Evolutionary conservation across 192 early-diverging fungal species (phyloP).

Genomic region (Umbelopsis sp.): DNA sequence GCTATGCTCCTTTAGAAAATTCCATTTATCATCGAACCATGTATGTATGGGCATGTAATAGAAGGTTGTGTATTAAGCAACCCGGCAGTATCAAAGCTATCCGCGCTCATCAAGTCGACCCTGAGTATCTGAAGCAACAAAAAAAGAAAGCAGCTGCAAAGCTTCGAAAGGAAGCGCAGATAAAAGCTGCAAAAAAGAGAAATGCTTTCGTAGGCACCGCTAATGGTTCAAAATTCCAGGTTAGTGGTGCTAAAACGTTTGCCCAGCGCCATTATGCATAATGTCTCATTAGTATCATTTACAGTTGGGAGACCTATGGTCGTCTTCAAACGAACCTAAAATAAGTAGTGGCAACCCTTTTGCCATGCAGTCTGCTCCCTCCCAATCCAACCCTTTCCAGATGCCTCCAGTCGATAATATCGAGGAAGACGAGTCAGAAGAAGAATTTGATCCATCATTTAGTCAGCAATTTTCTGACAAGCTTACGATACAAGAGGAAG

Average conservation of each 20-base stretch:
- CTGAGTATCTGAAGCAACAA: constrained; percentile 61
- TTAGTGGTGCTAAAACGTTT: neutral
- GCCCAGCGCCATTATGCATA: no score
- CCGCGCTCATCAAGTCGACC: constrained; percentile 66
- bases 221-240: constrained; percentile 16
- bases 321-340: neutral
- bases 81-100: constrained; percentile 58
- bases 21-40: constrained; percentile 74
- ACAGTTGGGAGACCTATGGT: constrained; percentile 18
- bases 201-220: constrained; percentile 5
- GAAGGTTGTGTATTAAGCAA: constrained; percentile 70
- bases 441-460: constrained; percentile 9
- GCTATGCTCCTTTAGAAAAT: constrained; percentile 71
- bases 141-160: constrained; percentile 44
- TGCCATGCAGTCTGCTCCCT: neutral
- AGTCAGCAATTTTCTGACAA: constrained; percentile 24
- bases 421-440: neutral
- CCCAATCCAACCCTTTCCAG: neutral
- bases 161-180: constrained; percentile 21
- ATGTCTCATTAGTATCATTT: no score
- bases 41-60: constrained; percentile 84
- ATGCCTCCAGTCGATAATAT: neutral
- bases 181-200: constrained; percentile 13
- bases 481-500: constrained; percentile 20
- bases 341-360: constrained; percentile 6